Evolutionary conservation across 2,329 filamentous ascomycete species (phyloP).

Genomic region (Cladosporium sphaerospermum): DNA sequence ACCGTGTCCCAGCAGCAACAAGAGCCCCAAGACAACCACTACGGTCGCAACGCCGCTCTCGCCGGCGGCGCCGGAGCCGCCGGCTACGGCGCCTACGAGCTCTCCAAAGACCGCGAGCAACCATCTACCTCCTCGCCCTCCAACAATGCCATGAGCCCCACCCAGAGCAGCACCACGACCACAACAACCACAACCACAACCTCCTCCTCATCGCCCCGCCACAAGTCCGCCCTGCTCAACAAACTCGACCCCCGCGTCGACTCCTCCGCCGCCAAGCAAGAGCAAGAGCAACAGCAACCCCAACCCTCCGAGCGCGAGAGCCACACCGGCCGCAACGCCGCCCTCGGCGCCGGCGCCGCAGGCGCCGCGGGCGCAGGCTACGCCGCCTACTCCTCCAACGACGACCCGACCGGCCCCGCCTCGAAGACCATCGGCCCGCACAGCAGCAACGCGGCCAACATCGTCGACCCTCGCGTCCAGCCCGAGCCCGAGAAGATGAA

Average conservation of each 20-base stretch:
- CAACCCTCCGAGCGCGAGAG: slow-evolving; percentile 14
- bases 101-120: neutral
- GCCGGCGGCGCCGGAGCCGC: slow-evolving; percentile 24
- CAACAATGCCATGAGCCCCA: neutral
- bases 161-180: neutral
- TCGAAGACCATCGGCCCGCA: slow-evolving; percentile 18
- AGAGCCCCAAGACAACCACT: slow-evolving; percentile 10
- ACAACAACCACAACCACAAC: neutral
- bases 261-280: neutral
- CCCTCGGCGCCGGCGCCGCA: slow-evolving; percentile 25
- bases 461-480: slow-evolving; percentile 16
- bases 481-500: slow-evolving; percentile 23
- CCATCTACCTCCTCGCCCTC: neutral
- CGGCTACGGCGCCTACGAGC: slow-evolving; percentile 14
- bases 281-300: neutral
- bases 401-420: slow-evolving; percentile 24
- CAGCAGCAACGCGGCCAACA: slow-evolving; percentile 19
- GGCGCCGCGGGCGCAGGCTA: slow-evolving; percentile 24
- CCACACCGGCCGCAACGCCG: slow-evolving; percentile 27
- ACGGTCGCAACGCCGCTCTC: slow-evolving; percentile 24
- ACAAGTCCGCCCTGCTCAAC: neutral
- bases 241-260: neutral
- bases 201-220: neutral
- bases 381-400: slow-evolving; percentile 28
- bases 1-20: neutral